These are phyloP conservation scores for Trifolium pratense DNA, from an alignment of 306 rosid genomes.

Conservation along the genomic window DNA sequence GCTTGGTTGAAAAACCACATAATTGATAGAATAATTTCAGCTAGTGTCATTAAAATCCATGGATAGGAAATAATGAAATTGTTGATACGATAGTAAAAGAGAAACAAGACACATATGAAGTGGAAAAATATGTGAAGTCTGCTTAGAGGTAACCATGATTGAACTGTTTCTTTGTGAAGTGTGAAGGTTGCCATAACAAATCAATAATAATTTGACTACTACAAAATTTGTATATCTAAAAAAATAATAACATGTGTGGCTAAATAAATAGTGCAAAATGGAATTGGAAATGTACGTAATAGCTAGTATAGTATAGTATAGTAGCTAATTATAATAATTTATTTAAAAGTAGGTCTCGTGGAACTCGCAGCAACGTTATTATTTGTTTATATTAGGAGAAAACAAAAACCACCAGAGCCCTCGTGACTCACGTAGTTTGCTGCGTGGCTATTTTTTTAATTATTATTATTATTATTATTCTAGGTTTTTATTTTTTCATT, in stretches of 20 bases:
- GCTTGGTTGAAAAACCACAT: constrained; percentile 48
- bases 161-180: constrained; percentile 44
- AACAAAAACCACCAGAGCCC: constrained; percentile 1
- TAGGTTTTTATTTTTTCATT: too few relatives aligned
- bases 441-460: constrained; percentile 13
- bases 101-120: neutral
- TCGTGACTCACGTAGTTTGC: constrained; percentile 9
- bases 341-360: constrained; percentile 25
- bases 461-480: neutral
- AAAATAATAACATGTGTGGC: neutral
- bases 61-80: neutral
- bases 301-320: too few relatives aligned
- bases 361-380: constrained; percentile 18
- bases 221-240: neutral
- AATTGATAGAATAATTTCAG: constrained; percentile 21
- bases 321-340: neutral
- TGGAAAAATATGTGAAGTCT: constrained; percentile 34
- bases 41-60: constrained; percentile 34
- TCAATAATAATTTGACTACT: neutral
- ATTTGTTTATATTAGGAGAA: neutral
- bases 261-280: neutral
- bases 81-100: constrained; percentile 42
- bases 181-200: constrained; percentile 22
- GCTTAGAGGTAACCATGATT: constrained; percentile 31
- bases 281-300: neutral